Conservation (phyloP, 108 stramenopile genomes). For the Aurantiochytrium sp. region DNA sequence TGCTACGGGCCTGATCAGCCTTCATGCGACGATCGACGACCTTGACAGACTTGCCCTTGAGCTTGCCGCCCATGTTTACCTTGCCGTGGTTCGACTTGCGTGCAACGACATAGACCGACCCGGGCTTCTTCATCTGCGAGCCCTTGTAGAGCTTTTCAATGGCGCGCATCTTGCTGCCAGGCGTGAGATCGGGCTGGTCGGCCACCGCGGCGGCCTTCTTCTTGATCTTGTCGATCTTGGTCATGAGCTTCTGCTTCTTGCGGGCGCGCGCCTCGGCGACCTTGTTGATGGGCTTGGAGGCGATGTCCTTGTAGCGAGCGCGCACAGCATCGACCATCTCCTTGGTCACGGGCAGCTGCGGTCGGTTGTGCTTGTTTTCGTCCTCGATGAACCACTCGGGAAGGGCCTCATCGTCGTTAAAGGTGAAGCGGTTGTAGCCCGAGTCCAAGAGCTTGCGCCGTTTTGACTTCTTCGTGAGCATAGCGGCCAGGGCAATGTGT, state of each 20-base stretch:
- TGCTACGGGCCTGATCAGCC: conserved; percentile 37
- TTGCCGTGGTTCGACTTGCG: conserved; percentile 59
- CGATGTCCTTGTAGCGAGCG: conserved; percentile 71
- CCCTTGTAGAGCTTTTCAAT: conserved; percentile 87
- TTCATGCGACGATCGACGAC: conserved; percentile 93
- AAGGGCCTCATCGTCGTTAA: conserved; percentile 90
- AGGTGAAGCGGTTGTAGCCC: conserved; percentile 96
- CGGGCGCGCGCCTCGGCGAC: conserved; percentile 96
- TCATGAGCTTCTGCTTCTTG: conserved; percentile 76
- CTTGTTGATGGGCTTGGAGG: conserved; percentile 90
- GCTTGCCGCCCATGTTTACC: conserved; percentile 26
- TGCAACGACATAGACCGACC: conserved; percentile 84
- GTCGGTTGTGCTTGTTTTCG: conserved; percentile 88
- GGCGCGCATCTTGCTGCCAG: conserved; percentile 90
- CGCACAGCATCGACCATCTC: conserved; percentile 93
- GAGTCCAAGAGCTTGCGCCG: conserved; percentile 91
- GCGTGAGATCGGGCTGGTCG: conserved; percentile 80
- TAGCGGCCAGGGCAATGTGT: conserved; percentile 87
- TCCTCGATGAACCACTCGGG: conserved; percentile 99
- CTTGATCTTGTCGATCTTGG: conserved; percentile 82
- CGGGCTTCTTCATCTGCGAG: conserved; percentile 62
- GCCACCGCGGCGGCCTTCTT: conserved; percentile 87
- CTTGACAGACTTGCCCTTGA: conserved; percentile 80
- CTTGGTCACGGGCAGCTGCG: conserved; percentile 88
- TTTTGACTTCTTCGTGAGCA: conserved; percentile 89